A percentile compares a stretch with the other conserved stretches of the same genome.
Conservation (phyloP, 2,329 filamentous ascomycete genomes). For the Alternaria metachromatica region DNA sequence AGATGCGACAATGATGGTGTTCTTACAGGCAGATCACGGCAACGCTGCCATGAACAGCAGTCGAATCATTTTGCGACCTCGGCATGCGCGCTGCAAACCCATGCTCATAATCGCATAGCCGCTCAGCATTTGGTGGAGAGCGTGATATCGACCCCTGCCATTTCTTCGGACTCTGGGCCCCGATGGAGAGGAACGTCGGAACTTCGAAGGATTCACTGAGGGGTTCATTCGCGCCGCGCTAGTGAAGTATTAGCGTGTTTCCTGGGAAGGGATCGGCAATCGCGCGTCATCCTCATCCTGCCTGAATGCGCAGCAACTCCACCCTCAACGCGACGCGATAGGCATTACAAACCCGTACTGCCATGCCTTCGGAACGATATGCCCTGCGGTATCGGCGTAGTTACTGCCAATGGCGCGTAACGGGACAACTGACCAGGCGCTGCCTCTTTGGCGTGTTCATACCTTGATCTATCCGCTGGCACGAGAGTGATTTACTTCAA, state of each 20-base stretch:
- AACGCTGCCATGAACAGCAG: background rate
- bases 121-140: background rate
- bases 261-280: conserved; percentile 1
- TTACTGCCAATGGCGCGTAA: background rate
- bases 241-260: background rate
- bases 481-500: background rate
- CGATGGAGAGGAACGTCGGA: background rate
- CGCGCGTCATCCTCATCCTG: conserved; percentile 1
- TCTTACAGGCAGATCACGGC: background rate
- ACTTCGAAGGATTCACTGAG: background rate
- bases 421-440: background rate
- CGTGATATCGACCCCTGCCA: background rate
- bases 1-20: background rate
- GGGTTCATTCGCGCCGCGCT: background rate
- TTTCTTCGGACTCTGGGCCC: background rate
- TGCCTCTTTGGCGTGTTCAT: background rate
- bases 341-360: background rate
- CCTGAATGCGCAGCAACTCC: background rate
- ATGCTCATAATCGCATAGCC: background rate
- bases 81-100: background rate
- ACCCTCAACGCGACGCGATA: background rate
- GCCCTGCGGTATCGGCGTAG: background rate
- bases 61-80: background rate
- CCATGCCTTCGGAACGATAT: background rate
- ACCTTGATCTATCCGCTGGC: background rate